Evolutionary conservation across 192 early-diverging fungal species (phyloP).

Genomic region (Backusella morwellensis): DNA sequence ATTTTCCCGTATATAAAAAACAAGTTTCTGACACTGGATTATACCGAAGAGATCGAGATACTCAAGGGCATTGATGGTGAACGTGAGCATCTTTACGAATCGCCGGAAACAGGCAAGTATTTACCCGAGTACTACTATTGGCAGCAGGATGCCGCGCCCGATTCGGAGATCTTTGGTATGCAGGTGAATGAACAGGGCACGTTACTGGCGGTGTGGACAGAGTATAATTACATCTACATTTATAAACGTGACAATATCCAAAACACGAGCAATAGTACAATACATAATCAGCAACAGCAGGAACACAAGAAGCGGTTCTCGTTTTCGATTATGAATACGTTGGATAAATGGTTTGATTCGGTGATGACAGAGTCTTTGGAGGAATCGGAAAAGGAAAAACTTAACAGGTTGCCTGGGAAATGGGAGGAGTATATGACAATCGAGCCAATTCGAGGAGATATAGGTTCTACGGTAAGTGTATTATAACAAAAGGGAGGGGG

Average conservation of each 20-base stretch:
- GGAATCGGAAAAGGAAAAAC: not conserved
- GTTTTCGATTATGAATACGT: not conserved
- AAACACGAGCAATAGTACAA: not conserved
- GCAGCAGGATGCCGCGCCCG: not conserved
- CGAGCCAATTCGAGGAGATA: not conserved
- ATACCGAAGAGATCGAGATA: conserved; percentile 17
- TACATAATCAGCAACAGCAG: not conserved
- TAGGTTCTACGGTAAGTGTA: conserved; percentile 1
- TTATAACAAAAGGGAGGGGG: not conserved
- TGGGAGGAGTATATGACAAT: conserved; percentile 13
- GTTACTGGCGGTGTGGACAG: conserved; percentile 24
- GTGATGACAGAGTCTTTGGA: not conserved
- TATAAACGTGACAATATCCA: conserved; percentile 27
- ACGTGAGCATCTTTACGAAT: conserved; percentile 3
- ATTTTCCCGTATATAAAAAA: conserved; percentile 12
- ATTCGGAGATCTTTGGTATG: conserved; percentile 19
- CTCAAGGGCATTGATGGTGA: not conserved
- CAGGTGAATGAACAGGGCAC: conserved; percentile 21
- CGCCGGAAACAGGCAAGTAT: not conserved
- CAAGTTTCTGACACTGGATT: conserved; percentile 20
- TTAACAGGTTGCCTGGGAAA: not conserved
- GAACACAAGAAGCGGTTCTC: not conserved
- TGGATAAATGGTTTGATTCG: conserved; percentile 8
- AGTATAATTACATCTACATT: conserved; percentile 29
- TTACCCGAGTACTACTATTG: conserved; percentile 25